phyloP scores from a whole-genome alignment of 108 stramenopile genomes.

The Skeletonema costatum region DNA sequence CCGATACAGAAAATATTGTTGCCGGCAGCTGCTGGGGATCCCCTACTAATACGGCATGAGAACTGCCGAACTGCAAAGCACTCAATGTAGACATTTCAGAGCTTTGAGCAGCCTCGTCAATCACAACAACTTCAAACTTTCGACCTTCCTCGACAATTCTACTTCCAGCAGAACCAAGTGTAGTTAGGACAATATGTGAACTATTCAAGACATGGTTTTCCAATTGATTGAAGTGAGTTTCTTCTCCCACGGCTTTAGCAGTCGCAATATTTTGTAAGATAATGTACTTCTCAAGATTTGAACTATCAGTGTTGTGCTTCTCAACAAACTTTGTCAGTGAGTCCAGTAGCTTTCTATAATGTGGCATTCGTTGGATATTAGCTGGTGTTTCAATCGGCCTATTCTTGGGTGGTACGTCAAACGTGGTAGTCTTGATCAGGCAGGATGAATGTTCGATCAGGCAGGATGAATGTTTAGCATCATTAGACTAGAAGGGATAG shows the following conservation, averaged over 20 bases:
- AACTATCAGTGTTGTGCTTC: constrained; percentile 39
- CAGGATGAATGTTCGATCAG: neutral
- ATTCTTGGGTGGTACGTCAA: constrained; percentile 42
- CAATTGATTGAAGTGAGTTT: constrained; percentile 12
- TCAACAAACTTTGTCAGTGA: constrained; percentile 54
- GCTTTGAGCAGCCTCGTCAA: constrained; percentile 93
- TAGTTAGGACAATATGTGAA: constrained; percentile 81
- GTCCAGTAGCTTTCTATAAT: constrained; percentile 39
- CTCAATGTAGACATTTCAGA: constrained; percentile 83
- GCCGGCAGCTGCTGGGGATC: constrained; percentile 90
- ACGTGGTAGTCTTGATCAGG: constrained; percentile 42
- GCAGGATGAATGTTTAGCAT: too few species aligned
- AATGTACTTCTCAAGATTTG: constrained; percentile 42
- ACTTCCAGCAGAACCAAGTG: constrained; percentile 73
- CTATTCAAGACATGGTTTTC: constrained; percentile 59
- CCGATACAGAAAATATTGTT: constrained; percentile 70
- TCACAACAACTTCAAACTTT: constrained; percentile 78
- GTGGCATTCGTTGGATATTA: constrained; percentile 46
- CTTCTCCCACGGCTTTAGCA: constrained; percentile 26
- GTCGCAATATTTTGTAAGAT: constrained; percentile 36
- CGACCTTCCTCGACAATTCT: constrained; percentile 39
- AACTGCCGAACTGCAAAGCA: constrained; percentile 70
- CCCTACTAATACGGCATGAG: constrained; percentile 77
- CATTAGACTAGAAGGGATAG: neutral
- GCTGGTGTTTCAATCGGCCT: constrained; percentile 36